Evolutionary conservation across 139 green algal genomes (phyloP), one percentile per base, ranked within the genome.

Genomic region (Yamagishiella unicocca): DNA sequence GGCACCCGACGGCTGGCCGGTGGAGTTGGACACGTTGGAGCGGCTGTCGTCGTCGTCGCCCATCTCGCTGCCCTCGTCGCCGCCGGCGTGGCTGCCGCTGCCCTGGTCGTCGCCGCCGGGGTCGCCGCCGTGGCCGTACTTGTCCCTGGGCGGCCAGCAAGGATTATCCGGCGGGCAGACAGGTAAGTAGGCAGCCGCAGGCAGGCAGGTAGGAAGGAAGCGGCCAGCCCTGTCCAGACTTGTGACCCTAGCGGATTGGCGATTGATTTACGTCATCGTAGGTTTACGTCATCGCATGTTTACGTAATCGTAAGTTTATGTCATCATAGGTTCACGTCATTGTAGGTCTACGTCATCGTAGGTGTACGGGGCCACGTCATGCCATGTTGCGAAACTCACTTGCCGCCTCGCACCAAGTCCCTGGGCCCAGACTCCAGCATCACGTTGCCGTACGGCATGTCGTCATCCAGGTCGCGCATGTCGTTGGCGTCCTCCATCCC

Each of bases 121-220:
- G 70, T 40, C 73, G 45, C 50, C 50, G 50, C 17, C 17, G 14
- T 22, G 14, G 74, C 74, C 46, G n/a, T 25, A 45, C 74, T 82
- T 82, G 74, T 82, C 74, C 74, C 74, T 82, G 74, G 6, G 25
- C 25, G 72, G 42, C n/a, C n/a, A n/a, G n/a, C n/a, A n/a, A n/a
- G n/a, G n/a, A n/a, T n/a, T n/a, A n/a, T n/a, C n/a, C n/a, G n/a
- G n/a, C n/a, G n/a, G n/a, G n/a, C n/a, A n/a, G n/a, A n/a, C n/a
- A n/a, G n/a, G n/a, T n/a, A n/a, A n/a, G n/a, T n/a, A n/a, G n/a
- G n/a, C n/a, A n/a, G n/a, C n/a, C n/a, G n/a, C n/a, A n/a, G n/a
- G n/a, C n/a, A n/a, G n/a, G n/a, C n/a, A n/a, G n/a, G n/a, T n/a
- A n/a, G n/a, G n/a, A n/a, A n/a, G n/a, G n/a, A n/a, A n/a, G n/a